Evolutionary conservation across 345 rosid genomes (phyloP).

Genomic region (Triadica sebifera): DNA sequence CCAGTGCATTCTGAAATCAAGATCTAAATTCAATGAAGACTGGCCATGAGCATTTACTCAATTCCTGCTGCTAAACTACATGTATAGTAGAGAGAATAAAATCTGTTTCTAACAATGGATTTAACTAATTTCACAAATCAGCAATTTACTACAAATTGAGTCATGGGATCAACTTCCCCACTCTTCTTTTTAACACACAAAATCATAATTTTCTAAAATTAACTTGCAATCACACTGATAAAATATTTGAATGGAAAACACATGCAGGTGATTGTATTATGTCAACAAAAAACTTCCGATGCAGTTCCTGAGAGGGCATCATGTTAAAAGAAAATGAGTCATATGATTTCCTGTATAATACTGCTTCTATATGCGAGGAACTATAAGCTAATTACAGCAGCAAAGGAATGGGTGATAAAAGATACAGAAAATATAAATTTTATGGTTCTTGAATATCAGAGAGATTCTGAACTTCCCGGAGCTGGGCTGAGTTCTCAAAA

Average conservation of each 20-base stretch:
- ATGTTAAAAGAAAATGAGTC: neutral
- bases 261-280: neutral
- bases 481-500: constrained; percentile 80
- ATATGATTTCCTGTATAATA: neutral
- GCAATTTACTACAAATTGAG: too few species aligned
- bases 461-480: constrained; percentile 67
- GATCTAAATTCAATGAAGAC: too few species aligned
- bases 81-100: neutral
- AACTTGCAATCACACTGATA: neutral
- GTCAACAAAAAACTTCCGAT: neutral
- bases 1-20: too few species aligned
- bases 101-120: neutral
- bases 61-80: neutral
- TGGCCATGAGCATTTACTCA: neutral
- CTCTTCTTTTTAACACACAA: neutral
- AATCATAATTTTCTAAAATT: neutral
- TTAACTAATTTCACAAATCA: neutral
- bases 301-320: neutral
- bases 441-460: constrained; percentile 41
- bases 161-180: neutral
- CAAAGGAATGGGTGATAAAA: neutral
- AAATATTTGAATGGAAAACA: neutral
- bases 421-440: neutral
- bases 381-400: neutral
- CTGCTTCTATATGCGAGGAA: neutral